Evolutionary conservation across 2,329 filamentous ascomycete species (phyloP).

Genomic region (Cordyceps tenuipes): DNA sequence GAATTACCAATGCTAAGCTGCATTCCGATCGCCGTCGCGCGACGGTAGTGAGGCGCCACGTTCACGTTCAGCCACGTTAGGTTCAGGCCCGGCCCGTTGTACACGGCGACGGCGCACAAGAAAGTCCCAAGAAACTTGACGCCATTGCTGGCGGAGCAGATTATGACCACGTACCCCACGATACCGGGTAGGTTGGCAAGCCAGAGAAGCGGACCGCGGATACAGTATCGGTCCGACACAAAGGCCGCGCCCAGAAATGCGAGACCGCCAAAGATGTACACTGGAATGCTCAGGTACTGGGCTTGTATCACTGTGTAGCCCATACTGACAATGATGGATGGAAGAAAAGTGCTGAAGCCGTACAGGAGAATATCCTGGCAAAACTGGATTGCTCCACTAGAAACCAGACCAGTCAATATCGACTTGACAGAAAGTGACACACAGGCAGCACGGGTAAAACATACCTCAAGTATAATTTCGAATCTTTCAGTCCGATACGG

Average conservation of each 20-base stretch:
- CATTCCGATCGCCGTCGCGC: slow-evolving; percentile 38
- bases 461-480: slow-evolving; percentile 42
- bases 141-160: slow-evolving; percentile 38
- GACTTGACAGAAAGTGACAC: neutral
- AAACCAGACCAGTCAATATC: neutral
- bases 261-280: slow-evolving; percentile 43
- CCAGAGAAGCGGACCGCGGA: slow-evolving; percentile 43
- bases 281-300: slow-evolving; percentile 47
- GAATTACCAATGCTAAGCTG: slow-evolving; percentile 38
- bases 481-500: slow-evolving; percentile 36
- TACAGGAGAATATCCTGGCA: slow-evolving; percentile 45
- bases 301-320: slow-evolving; percentile 42
- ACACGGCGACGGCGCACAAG: slow-evolving; percentile 38
- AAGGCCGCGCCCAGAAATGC: slow-evolving; percentile 36
- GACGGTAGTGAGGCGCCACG: slow-evolving; percentile 35
- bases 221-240: slow-evolving; percentile 34
- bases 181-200: slow-evolving; percentile 41
- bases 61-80: slow-evolving; percentile 39
- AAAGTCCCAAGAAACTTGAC: slow-evolving; percentile 43
- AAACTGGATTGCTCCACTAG: slow-evolving; percentile 36
- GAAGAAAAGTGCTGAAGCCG: slow-evolving; percentile 51
- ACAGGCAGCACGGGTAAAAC: slow-evolving; percentile 3
- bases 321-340: slow-evolving; percentile 44
- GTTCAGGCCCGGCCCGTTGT: slow-evolving; percentile 39
- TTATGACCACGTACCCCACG: slow-evolving; percentile 40